A percentile compares a stretch with the other conserved stretches of the same genome.
Evolutionary conservation across 1,284 basidiomycete species (phyloP).

Genomic region (Naganishia sp.): DNA sequence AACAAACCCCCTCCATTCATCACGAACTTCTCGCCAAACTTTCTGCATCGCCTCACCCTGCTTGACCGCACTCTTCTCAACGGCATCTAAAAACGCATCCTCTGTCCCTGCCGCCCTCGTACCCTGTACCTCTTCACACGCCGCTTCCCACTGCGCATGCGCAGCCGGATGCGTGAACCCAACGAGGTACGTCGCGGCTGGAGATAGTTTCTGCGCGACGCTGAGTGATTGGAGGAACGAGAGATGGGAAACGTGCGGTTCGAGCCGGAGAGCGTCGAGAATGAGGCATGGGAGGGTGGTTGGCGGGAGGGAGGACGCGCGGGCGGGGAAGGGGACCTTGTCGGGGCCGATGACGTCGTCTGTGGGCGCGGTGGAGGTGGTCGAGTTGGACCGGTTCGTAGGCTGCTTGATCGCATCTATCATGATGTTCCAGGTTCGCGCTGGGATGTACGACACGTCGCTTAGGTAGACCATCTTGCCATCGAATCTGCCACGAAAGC

Average conservation of each 20-base stretch:
- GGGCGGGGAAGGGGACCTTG: constrained; percentile 24
- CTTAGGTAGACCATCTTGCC: constrained; percentile 28
- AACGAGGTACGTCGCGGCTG: constrained; percentile 47
- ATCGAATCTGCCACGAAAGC: constrained; percentile 16
- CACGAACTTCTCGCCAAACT: constrained; percentile 34
- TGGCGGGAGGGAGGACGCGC: background rate
- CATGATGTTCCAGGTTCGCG: constrained; percentile 23
- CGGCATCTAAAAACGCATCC: constrained; percentile 12
- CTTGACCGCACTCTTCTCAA: constrained; percentile 25
- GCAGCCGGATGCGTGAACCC: constrained; percentile 52
- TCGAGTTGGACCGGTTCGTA: background rate
- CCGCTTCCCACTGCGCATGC: constrained; percentile 51
- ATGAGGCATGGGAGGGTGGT: constrained; percentile 42
- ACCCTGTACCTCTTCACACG: constrained; percentile 28
- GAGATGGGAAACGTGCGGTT: constrained; percentile 49
- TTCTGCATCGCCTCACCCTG: constrained; percentile 27
- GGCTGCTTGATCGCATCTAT: background rate
- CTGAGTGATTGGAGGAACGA: constrained; percentile 48
- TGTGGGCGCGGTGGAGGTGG: background rate
- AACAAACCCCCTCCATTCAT: constrained; percentile 39
- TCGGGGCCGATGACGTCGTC: constrained; percentile 10
- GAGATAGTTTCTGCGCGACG: constrained; percentile 43
- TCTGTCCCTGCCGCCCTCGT: constrained; percentile 8
- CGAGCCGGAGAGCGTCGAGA: constrained; percentile 51
- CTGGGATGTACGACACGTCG: constrained; percentile 30